phyloP scores from a whole-genome alignment of 139 green algal genomes.

The Pycnococcus provasolii region DNA sequence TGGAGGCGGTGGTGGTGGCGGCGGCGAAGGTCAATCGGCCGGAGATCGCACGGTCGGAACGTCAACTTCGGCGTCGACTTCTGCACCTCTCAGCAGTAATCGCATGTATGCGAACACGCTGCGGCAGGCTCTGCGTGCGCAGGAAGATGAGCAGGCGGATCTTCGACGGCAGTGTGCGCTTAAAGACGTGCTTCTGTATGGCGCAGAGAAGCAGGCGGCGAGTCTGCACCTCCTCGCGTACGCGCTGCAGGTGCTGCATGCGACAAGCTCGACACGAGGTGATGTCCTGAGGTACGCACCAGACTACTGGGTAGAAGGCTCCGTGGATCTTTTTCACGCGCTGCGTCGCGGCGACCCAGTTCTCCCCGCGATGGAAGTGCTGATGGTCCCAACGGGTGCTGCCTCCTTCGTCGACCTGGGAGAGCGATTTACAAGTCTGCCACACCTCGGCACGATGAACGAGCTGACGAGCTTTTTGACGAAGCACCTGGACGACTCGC shows the following conservation, averaged over 20 bases:
- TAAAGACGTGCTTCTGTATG: slow-evolving; percentile 16
- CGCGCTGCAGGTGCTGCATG: slow-evolving; percentile 30
- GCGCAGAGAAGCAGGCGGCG: slow-evolving; percentile 33
- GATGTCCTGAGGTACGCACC: slow-evolving; percentile 39
- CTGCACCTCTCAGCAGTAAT: too few relatives aligned
- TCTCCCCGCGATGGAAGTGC: slow-evolving; percentile 17
- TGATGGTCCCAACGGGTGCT: neutral
- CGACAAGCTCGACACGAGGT: slow-evolving; percentile 20
- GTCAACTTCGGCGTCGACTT: too few relatives aligned
- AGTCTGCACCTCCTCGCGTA: slow-evolving; percentile 27
- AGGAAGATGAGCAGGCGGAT: too few relatives aligned
- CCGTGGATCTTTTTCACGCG: slow-evolving; percentile 58
- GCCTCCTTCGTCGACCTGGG: slow-evolving; percentile 6
- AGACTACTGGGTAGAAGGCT: slow-evolving; percentile 51
- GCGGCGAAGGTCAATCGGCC: too few relatives aligned
- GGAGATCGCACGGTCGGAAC: too few relatives aligned
- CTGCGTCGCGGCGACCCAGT: slow-evolving; percentile 37
- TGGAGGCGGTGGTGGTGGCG: too few relatives aligned
- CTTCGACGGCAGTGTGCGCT: too few relatives aligned
- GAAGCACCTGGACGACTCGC: slow-evolving; percentile 40
- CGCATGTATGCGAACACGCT: too few relatives aligned
- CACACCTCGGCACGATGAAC: slow-evolving; percentile 3
- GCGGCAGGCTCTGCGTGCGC: too few relatives aligned
- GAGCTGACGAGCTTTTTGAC: slow-evolving; percentile 32
- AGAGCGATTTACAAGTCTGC: neutral